Evolutionary conservation across 495 filamentous ascomycete genomes (phyloP).

Genomic region (Tuber melanosporum): DNA sequence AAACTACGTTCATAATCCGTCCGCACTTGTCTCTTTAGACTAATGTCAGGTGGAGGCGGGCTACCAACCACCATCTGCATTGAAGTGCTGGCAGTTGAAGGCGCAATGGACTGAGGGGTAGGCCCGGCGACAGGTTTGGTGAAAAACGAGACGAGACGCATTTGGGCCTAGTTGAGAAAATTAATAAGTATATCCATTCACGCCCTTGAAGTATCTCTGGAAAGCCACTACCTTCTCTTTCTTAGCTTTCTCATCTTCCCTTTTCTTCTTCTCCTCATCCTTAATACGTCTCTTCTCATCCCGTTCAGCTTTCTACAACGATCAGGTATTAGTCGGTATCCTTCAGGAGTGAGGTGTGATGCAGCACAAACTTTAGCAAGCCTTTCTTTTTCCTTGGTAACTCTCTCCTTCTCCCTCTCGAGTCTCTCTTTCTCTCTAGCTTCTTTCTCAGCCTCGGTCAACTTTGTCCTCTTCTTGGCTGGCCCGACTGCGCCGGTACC

Average conservation of each 20-base stretch:
- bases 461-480: constrained; percentile 51
- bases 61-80: constrained; percentile 30
- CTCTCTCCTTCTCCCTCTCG: constrained; percentile 45
- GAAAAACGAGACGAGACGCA: constrained; percentile 58
- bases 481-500: constrained; percentile 8
- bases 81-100: constrained; percentile 23
- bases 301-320: constrained; percentile 44
- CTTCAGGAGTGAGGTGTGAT: constrained; percentile 38
- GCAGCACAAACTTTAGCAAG: constrained; percentile 43
- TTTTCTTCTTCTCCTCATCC: constrained; percentile 54
- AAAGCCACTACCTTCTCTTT: constrained; percentile 56
- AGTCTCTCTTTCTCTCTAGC: constrained; percentile 47
- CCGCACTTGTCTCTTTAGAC: constrained; percentile 40
- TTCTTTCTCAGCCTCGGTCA: constrained; percentile 52
- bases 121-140: constrained; percentile 46
- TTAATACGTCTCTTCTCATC: constrained; percentile 49
- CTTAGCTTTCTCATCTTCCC: constrained; percentile 58
- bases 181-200: constrained; percentile 13
- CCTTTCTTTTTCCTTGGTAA: constrained; percentile 50
- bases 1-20: constrained; percentile 68
- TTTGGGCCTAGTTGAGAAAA: constrained; percentile 49
- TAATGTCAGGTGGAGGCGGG: constrained; percentile 24
- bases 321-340: constrained; percentile 45
- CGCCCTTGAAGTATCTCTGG: constrained; percentile 29
- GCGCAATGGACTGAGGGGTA: constrained; percentile 38